Conservation (phyloP, 1,139 yeast species). For the Tardiomyces depauwii region DNA sequence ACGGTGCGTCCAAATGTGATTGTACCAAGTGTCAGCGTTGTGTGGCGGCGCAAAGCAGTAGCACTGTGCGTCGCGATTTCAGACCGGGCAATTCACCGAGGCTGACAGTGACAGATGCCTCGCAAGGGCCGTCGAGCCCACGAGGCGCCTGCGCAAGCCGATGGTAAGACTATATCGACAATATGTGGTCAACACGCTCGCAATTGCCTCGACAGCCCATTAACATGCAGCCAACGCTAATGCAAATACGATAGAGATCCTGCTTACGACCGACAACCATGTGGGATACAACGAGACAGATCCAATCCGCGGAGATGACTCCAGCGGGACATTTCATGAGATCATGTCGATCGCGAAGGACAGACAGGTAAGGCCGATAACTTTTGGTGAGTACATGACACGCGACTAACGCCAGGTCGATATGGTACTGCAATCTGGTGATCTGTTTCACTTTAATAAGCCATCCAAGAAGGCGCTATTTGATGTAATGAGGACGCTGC, state of each 20-base stretch:
- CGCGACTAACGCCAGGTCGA: slow-evolving; percentile 35
- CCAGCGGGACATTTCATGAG: slow-evolving; percentile 81
- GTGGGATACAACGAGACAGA: slow-evolving; percentile 89
- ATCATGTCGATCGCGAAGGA: slow-evolving; percentile 62
- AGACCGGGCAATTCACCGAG: too few relatives aligned
- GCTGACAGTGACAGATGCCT: too few relatives aligned
- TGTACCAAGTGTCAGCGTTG: too few relatives aligned
- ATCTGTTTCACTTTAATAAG: slow-evolving; percentile 78
- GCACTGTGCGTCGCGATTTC: too few relatives aligned
- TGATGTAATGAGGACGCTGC: slow-evolving; percentile 65
- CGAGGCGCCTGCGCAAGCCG: background rate
- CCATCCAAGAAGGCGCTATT: slow-evolving; percentile 81
- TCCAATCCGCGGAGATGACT: slow-evolving; percentile 83
- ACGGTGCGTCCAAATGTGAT: too few relatives aligned
- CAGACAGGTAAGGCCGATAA: slow-evolving; percentile 38
- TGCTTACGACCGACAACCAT: slow-evolving; percentile 91
- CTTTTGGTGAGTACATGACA: background rate
- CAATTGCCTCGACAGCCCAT: too few relatives aligned
- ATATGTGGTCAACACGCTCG: too few relatives aligned
- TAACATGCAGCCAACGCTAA: background rate
- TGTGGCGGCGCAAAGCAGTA: too few relatives aligned
- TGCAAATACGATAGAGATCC: slow-evolving; percentile 54
- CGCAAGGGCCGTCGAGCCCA: too few relatives aligned
- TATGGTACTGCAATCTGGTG: slow-evolving; percentile 88
- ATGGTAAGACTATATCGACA: background rate